Percentiles rank a stretch among this genome's conserved stretches.
These are phyloP conservation scores for Wickerhamia fluorescens DNA, from an alignment of 805 yeast species.

Conservation along the genomic window DNA sequence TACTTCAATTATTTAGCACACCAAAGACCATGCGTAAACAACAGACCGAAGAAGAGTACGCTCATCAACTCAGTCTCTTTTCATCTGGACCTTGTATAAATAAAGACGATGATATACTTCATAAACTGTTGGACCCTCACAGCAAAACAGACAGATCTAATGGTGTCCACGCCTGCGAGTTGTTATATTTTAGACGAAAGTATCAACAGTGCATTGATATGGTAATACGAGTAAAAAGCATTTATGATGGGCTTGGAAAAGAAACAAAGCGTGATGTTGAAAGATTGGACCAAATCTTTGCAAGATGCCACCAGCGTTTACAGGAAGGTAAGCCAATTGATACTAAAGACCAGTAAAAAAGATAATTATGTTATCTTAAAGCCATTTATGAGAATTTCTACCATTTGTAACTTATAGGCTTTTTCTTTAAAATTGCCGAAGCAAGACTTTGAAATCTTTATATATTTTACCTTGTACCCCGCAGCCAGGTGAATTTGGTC, in stretches of 20 bases:
- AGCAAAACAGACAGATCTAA: constrained; percentile 49
- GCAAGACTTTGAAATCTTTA: too few species aligned
- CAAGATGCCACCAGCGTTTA: constrained; percentile 14
- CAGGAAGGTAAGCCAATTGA: constrained; percentile 1
- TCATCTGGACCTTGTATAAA: constrained; percentile 46
- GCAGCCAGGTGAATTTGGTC: too few species aligned
- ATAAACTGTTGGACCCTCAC: constrained; percentile 20
- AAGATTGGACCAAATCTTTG: constrained; percentile 42
- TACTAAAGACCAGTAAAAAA: too few species aligned
- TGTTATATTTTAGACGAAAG: constrained; percentile 49
- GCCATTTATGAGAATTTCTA: constrained; percentile 7
- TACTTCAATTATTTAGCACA: too few species aligned
- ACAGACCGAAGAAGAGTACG: constrained; percentile 61
- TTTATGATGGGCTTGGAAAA: constrained; percentile 23
- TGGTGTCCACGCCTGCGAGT: constrained; percentile 54
- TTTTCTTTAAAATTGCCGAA: too few species aligned
- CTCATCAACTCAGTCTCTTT: constrained; percentile 45
- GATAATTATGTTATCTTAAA: constrained; percentile 3
- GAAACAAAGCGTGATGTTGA: constrained; percentile 40
- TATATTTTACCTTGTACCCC: too few species aligned
- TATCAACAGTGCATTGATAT: constrained; percentile 42
- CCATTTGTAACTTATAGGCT: constrained; percentile 25
- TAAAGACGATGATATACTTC: constrained; percentile 20
- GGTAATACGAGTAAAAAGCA: constrained; percentile 19
- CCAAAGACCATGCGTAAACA: constrained; percentile 46